A percentile compares a stretch with the other conserved stretches of the same genome.
phyloP scores from a whole-genome alignment of 2,329 filamentous ascomycete genomes.

The Ilyonectria sp. region DNA sequence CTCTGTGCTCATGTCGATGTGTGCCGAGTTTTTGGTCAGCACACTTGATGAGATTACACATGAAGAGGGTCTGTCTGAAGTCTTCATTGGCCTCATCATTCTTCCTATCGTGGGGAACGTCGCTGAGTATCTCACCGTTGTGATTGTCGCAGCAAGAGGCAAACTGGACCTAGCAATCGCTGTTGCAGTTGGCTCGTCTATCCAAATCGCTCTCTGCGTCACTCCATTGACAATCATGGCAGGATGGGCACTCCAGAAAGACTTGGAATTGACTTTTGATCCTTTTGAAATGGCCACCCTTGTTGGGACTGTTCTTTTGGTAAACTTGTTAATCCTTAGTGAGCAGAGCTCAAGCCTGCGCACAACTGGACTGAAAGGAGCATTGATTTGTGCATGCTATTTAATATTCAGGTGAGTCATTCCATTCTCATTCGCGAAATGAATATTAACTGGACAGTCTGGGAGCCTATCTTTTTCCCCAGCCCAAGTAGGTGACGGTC shows the following conservation, averaged over 20 bases:
- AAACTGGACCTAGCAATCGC: conserved; percentile 75
- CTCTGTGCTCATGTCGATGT: conserved; percentile 71
- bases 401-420: conserved; percentile 61
- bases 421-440: neutral
- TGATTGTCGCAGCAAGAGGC: conserved; percentile 71
- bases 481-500: neutral
- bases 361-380: conserved; percentile 66
- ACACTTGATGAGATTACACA: conserved; percentile 70
- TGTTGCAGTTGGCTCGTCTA: conserved; percentile 72
- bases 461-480: neutral
- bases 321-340: conserved; percentile 81
- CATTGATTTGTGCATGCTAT: conserved; percentile 68
- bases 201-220: conserved; percentile 75
- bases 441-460: neutral
- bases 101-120: conserved; percentile 75
- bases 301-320: conserved; percentile 79
- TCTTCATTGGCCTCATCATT: conserved; percentile 73
- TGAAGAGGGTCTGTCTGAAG: conserved; percentile 65
- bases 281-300: conserved; percentile 82
- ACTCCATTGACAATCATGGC: conserved; percentile 73
- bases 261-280: conserved; percentile 79
- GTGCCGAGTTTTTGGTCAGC: conserved; percentile 73
- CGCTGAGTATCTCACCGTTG: conserved; percentile 74
- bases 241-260: conserved; percentile 69
- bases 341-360: conserved; percentile 78